A percentile compares a stretch with the other conserved stretches of the same genome.
Conservation (phyloP, 148 eudicot genomes). For the Dysphania ambrosioides region DNA sequence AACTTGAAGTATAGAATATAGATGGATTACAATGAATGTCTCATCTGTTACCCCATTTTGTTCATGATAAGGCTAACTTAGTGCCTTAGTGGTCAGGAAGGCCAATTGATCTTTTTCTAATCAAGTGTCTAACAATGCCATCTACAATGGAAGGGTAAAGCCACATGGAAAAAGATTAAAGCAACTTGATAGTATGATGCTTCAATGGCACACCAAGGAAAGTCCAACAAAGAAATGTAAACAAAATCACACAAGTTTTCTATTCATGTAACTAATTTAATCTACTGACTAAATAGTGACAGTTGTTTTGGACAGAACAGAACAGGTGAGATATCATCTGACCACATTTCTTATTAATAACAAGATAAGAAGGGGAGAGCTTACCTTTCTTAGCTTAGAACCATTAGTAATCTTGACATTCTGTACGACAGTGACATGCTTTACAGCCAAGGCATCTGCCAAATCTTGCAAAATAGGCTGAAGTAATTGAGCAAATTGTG, state of each 20-base stretch:
- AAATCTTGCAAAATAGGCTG: constrained; percentile 55
- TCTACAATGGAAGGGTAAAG: background rate
- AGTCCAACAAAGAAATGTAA: background rate
- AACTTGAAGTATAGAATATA: background rate
- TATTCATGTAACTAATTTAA: too few species aligned
- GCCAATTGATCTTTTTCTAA: background rate
- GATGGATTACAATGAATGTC: background rate
- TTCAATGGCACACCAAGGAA: too few species aligned
- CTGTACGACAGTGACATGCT: constrained; percentile 42
- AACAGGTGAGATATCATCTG: background rate
- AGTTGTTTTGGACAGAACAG: background rate
- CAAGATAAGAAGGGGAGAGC: background rate
- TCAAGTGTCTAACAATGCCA: background rate
- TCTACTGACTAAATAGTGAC: background rate
- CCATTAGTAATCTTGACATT: constrained; percentile 56
- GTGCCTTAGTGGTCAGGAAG: background rate
- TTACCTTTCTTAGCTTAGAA: constrained; percentile 55
- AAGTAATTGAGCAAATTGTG: constrained; percentile 59
- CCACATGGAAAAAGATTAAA: background rate
- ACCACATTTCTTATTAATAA: background rate
- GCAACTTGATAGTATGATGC: too few species aligned
- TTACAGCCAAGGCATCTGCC: constrained; percentile 52
- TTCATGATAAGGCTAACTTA: background rate
- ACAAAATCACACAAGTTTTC: background rate
- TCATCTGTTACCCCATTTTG: background rate